Evolutionary conservation across 192 early-diverging fungal species (phyloP).

Genomic region (Funneliformis mosseae): DNA sequence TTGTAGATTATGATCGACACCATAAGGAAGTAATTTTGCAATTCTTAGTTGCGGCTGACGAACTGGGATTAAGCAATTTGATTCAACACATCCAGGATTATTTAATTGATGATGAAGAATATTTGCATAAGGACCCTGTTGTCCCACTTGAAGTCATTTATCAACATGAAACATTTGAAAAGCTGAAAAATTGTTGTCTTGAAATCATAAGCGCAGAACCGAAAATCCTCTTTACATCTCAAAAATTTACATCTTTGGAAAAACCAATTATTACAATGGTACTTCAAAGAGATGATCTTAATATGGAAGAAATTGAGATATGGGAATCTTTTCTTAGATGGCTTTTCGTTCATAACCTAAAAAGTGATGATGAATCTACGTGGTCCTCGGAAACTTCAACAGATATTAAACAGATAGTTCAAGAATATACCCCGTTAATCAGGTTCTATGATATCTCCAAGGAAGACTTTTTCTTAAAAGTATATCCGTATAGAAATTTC

Average conservation of each 20-base stretch:
- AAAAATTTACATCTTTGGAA: not conserved
- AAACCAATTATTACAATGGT: not conserved
- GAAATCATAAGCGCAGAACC: not conserved
- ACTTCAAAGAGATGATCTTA: not conserved
- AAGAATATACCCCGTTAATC: not conserved
- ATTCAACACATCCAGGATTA: not conserved
- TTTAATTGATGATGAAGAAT: not conserved
- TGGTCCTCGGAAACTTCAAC: not conserved
- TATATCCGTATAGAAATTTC: not conserved
- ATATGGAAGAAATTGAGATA: not conserved
- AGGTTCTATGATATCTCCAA: not conserved
- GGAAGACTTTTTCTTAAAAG: conserved; percentile 5
- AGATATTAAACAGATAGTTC: not conserved
- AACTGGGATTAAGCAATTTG: not conserved
- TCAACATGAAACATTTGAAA: not conserved
- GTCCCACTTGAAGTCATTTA: not conserved
- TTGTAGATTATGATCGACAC: not conserved
- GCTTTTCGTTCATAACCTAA: not conserved
- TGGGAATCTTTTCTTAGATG: not conserved
- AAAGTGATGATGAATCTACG: not conserved
- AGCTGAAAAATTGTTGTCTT: not conserved
- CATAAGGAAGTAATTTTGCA: not conserved
- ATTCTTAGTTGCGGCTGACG: not conserved
- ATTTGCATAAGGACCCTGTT: not conserved
- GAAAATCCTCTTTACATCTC: not conserved